These are phyloP conservation scores for Capronia epimyces DNA, from an alignment of 2,329 filamentous ascomycete species.

Conservation along the genomic window DNA sequence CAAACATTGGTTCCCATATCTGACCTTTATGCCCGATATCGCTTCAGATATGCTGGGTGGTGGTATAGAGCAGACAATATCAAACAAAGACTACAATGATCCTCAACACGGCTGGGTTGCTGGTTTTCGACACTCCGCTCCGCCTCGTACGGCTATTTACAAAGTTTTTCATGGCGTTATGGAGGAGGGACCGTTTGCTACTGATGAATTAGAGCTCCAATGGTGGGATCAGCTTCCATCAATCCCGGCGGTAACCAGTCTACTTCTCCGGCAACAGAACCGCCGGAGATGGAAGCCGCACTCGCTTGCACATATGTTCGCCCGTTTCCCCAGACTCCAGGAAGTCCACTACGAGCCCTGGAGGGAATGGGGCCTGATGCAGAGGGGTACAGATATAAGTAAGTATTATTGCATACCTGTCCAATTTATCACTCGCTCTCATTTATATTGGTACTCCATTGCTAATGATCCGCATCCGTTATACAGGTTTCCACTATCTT, in stretches of 20 bases:
- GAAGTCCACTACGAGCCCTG: slow-evolving; percentile 40
- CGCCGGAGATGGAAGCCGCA: slow-evolving; percentile 35
- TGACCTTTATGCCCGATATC: slow-evolving; percentile 28
- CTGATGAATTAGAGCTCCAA: slow-evolving; percentile 3
- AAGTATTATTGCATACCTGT: slow-evolving; percentile 30
- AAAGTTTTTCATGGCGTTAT: slow-evolving; percentile 9
- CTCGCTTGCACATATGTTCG: slow-evolving; percentile 34
- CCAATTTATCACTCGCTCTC: slow-evolving; percentile 12
- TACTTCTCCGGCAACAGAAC: slow-evolving; percentile 39
- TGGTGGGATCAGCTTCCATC: slow-evolving; percentile 31
- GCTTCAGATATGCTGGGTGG: slow-evolving; percentile 15
- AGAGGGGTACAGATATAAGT: slow-evolving; percentile 31
- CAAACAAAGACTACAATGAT: background rate
- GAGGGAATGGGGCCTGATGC: slow-evolving; percentile 26
- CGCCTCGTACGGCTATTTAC: slow-evolving; percentile 7
- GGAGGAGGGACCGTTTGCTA: slow-evolving; percentile 9
- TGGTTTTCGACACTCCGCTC: slow-evolving; percentile 8
- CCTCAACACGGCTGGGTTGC: background rate
- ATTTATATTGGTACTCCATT: slow-evolving; percentile 4
- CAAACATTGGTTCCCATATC: slow-evolving; percentile 33
- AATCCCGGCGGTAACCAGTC: slow-evolving; percentile 33
- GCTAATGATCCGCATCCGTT: slow-evolving; percentile 6
- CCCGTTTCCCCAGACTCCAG: slow-evolving; percentile 35
- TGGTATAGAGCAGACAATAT: slow-evolving; percentile 4
- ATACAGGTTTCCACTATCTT: slow-evolving; percentile 21